Evolutionary conservation across 257 asterid genomes (phyloP).

Genomic region (Ehretia macrophylla): DNA sequence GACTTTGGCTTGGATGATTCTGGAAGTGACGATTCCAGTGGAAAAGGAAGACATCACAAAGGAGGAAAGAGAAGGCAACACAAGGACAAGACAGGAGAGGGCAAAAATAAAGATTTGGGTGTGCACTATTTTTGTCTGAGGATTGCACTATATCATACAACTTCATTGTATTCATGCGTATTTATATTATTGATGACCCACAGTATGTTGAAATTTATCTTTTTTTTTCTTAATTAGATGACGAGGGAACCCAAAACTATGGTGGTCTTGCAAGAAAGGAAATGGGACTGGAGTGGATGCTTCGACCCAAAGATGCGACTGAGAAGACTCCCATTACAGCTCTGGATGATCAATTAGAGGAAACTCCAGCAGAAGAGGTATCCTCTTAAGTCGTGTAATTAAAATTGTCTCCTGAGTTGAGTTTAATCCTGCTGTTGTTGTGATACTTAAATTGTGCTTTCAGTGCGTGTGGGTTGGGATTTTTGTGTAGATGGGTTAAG

Average conservation of each 20-base stretch:
- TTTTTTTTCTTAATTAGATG: conserved; percentile 21
- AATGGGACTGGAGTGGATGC: conserved; percentile 98
- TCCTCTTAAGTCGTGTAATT: conserved; percentile 4
- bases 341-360: conserved; percentile 36
- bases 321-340: conserved; percentile 33
- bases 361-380: conserved; percentile 64
- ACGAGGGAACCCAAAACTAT: conserved; percentile 33
- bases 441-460: not conserved
- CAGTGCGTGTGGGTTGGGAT: not conserved
- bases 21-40: conserved; percentile 33
- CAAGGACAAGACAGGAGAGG: conserved; percentile 20
- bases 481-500: too few relatives aligned
- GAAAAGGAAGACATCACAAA: conserved; percentile 15
- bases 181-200: not conserved
- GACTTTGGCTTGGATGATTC: conserved; percentile 25
- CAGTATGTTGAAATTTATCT: conserved; percentile 6
- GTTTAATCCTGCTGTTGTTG: not conserved
- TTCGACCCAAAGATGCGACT: conserved; percentile 51
- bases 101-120: conserved; percentile 13
- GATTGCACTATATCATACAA: not conserved
- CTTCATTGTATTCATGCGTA: not conserved
- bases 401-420: not conserved
- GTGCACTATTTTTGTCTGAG: not conserved
- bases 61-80: conserved; percentile 19
- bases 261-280: conserved; percentile 53